Percentiles rank a stretch among this genome's conserved stretches.
Conservation (phyloP, 164 flowering plant genomes). For the Liquidambar formosana region DNA sequence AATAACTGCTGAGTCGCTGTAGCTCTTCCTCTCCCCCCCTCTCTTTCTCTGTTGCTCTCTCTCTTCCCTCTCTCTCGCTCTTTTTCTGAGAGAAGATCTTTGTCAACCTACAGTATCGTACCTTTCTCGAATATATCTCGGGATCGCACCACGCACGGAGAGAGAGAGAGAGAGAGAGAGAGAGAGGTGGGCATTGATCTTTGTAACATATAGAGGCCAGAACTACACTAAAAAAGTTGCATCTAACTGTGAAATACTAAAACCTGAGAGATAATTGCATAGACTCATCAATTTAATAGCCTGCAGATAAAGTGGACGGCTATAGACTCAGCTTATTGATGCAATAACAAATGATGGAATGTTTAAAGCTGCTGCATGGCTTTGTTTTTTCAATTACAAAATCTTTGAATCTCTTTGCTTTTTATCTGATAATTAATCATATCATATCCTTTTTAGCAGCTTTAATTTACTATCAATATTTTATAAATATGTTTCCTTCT, state of each 20-base stretch:
- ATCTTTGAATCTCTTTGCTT: neutral
- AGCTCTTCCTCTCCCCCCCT: slow-evolving; percentile 1
- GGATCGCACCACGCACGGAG: slow-evolving; percentile 22
- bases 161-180: slow-evolving; percentile 13
- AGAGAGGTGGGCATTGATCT: neutral
- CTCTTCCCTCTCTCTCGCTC: too few species aligned
- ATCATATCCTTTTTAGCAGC: slow-evolving; percentile 19
- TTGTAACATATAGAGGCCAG: slow-evolving; percentile 3
- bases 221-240: slow-evolving; percentile 26
- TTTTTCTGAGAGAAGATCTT: slow-evolving; percentile 11
- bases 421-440: slow-evolving; percentile 8
- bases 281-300: neutral
- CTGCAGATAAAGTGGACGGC: slow-evolving; percentile 24
- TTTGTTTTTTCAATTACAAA: neutral
- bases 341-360: slow-evolving; percentile 23
- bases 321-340: slow-evolving; percentile 12
- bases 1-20: slow-evolving; percentile 7
- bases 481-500: too few species aligned
- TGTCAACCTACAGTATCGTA: slow-evolving; percentile 23
- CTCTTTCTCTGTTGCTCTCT: neutral
- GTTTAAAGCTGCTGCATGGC: slow-evolving; percentile 36
- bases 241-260: slow-evolving; percentile 16
- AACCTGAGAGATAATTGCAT: neutral
- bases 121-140: slow-evolving; percentile 29
- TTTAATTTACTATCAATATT: slow-evolving; percentile 9